Evolutionary conservation across 2,329 filamentous ascomycete species (phyloP), one percentile per base, ranked within the genome.

Genomic region (Ophiostoma australiae): DNA sequence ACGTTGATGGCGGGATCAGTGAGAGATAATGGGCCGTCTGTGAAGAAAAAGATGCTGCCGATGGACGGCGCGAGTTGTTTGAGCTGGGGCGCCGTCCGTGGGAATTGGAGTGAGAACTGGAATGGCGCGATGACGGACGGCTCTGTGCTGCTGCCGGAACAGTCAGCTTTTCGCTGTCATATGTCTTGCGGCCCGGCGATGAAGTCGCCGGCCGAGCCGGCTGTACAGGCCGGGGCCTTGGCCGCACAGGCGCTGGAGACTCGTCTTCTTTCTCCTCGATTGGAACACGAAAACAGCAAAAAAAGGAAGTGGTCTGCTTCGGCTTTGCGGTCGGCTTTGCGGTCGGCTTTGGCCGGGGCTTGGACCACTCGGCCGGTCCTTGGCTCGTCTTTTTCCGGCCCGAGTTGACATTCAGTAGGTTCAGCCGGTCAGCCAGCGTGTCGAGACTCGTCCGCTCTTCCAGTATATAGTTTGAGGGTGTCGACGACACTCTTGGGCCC

Each of bases 381-480:
- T 69, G 72, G 69, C 73, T 72, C 76, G 70, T 69, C 76, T 73
- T 75, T 72, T 39, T 65, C 67, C 76, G 76, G 66, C 75, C 72
- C 68, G 72, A 75, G 66, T 73, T 82, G 55, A 93, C 80, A 66
- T 92, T 87, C n/a, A 93, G 79, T 27, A 95, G 82, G 3, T 93
- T 92, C 4, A 97, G 82, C 65, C 91, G 85, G 74, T 93, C 92
- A 61, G 93, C 88, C 71, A 98, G 82, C 0, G 93, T 97, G 79
- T 99, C 95, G 71, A 98, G 85, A 76, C 94, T 97, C 44, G 88
- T 90, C 69, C 91, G 84, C 71, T 87, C 84, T 75, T 89, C 85
- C 70, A 90, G 79, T 4, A 89, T 86, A 7, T 87, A 84, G 4
- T 85, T 82, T 33, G 27, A 17, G 33, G 63, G 10, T 8, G 23